Evolutionary conservation across 225 moss, liverwort and hornwort genomes (phyloP).

Genomic region (Sphagnum contortum): DNA sequence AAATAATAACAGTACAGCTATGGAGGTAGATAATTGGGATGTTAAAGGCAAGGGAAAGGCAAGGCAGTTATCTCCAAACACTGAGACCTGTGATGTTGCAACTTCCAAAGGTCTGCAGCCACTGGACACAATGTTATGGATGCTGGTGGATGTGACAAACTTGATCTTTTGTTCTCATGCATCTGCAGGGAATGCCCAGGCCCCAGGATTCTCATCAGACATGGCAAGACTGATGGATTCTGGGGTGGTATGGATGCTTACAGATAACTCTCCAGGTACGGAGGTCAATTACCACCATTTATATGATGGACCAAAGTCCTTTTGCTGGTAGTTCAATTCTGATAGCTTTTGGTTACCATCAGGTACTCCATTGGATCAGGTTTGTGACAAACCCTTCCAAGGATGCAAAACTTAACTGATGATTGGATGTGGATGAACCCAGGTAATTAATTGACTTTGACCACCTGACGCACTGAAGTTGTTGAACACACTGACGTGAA

Average conservation of each 20-base stretch:
- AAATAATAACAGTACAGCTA: constrained; percentile 56
- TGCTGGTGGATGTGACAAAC: constrained; percentile 84
- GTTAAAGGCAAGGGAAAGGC: constrained; percentile 74
- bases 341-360: too few species aligned
- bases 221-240: constrained; percentile 96
- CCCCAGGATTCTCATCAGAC: constrained; percentile 75
- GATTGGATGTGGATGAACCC: too few species aligned
- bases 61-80: constrained; percentile 55
- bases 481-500: too few species aligned
- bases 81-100: constrained; percentile 32
- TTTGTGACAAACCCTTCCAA: too few species aligned
- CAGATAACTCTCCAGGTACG: constrained; percentile 60
- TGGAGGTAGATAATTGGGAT: constrained; percentile 72
- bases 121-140: constrained; percentile 68
- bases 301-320: too few species aligned
- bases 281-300: too few species aligned
- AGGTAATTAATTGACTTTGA: too few species aligned
- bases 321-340: too few species aligned
- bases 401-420: too few species aligned
- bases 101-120: constrained; percentile 38
- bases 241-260: constrained; percentile 84
- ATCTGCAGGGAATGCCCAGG: constrained; percentile 59
- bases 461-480: too few species aligned
- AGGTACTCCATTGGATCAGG: too few species aligned
- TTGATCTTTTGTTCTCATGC: constrained; percentile 82